phyloP scores from a whole-genome alignment of 768 basidiomycete species.

The Leccinum sublutescens region DNA sequence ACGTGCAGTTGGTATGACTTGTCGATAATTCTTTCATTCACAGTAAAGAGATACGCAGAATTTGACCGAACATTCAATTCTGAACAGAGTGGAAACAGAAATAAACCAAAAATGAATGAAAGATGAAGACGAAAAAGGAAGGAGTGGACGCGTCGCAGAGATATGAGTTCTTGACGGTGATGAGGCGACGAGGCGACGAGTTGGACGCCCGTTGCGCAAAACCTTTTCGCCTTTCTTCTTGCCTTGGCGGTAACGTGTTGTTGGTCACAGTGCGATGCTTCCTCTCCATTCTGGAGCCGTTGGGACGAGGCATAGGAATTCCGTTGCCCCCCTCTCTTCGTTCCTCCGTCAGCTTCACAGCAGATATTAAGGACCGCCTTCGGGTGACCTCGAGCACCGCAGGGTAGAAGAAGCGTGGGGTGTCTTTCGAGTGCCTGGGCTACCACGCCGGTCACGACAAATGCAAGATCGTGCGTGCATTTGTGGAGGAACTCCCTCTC shows the following conservation, averaged over 20 bases:
- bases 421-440: not conserved
- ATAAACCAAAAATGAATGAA: conserved; percentile 2
- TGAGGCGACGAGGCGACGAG: not conserved
- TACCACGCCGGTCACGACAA: not conserved
- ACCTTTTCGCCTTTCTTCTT: not conserved
- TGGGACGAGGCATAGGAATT: conserved; percentile 4
- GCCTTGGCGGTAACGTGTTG: conserved; percentile 24
- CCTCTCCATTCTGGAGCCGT: conserved; percentile 13
- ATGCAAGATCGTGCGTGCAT: not conserved
- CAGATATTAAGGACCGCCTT: not conserved
- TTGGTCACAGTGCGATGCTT: conserved; percentile 10
- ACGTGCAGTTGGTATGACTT: too few species aligned
- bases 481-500: not conserved
- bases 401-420: conserved; percentile 6
- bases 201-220: not conserved
- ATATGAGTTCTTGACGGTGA: conserved; percentile 1
- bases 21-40: too few species aligned
- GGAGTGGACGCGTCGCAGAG: conserved; percentile 1
- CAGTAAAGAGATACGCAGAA: too few species aligned
- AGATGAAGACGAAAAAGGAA: not conserved
- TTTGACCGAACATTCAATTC: too few species aligned
- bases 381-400: conserved; percentile 4
- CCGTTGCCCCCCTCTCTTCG: not conserved
- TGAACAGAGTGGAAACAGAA: not conserved
- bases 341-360: not conserved